phyloP scores from a whole-genome alignment of 345 rosid species.

The Psidium guajava region DNA sequence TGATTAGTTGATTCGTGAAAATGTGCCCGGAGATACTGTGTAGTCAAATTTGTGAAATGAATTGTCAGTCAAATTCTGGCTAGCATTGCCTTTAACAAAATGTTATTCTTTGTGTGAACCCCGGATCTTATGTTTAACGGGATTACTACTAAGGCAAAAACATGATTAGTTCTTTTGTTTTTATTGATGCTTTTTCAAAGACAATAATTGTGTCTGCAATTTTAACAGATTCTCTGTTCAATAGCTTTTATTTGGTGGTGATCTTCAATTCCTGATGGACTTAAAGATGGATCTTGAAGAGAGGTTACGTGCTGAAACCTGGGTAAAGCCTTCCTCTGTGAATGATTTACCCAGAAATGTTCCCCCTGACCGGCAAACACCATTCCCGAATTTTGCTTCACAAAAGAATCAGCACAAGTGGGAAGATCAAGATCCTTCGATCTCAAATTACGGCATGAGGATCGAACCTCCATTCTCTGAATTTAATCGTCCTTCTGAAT shows the following conservation, averaged over 20 bases:
- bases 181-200: not conserved
- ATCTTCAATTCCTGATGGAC: not conserved
- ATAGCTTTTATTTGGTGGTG: not conserved
- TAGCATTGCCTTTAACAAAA: not conserved
- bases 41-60: not conserved
- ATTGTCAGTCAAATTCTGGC: not conserved
- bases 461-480: constrained; percentile 32
- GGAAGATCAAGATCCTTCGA: constrained; percentile 48
- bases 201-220: not conserved
- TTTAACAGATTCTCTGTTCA: not conserved
- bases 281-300: constrained; percentile 50
- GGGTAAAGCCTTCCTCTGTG: constrained; percentile 37
- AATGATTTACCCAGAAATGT: constrained; percentile 21
- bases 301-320: constrained; percentile 24
- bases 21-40: not conserved
- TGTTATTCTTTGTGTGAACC: not conserved
- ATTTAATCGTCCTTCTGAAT: constrained; percentile 20
- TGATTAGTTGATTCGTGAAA: not conserved
- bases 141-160: not conserved
- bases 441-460: constrained; percentile 36
- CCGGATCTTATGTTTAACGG: not conserved
- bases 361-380: constrained; percentile 13
- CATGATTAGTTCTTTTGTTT: not conserved
- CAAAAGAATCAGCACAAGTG: constrained; percentile 41
- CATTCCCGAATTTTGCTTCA: constrained; percentile 17